These are phyloP conservation scores for Claviceps humidiphila DNA, from an alignment of 2,329 filamentous ascomycete species.

Conservation along the genomic window DNA sequence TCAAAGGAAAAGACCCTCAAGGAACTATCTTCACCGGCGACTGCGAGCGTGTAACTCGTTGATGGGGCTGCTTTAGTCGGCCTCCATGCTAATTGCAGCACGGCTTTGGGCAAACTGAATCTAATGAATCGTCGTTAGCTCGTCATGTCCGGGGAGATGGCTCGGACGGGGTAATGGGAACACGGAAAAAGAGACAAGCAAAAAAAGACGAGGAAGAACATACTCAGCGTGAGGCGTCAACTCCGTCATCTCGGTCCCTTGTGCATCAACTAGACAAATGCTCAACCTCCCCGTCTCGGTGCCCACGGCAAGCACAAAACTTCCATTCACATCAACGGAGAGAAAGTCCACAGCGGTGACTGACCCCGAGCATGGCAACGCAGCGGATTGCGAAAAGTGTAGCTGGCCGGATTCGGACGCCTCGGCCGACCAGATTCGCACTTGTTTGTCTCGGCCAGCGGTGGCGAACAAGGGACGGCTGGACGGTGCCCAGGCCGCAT, in stretches of 20 bases:
- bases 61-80: constrained; percentile 27
- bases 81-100: constrained; percentile 58
- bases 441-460: constrained; percentile 75
- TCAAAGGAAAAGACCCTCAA: constrained; percentile 41
- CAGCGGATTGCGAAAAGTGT: constrained; percentile 38
- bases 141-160: neutral
- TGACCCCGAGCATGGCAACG: constrained; percentile 41
- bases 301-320: constrained; percentile 38
- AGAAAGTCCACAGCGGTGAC: constrained; percentile 63
- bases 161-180: neutral
- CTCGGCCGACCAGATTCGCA: constrained; percentile 52
- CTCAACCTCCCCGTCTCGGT: constrained; percentile 40
- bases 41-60: constrained; percentile 28
- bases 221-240: constrained; percentile 25
- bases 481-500: constrained; percentile 66
- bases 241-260: constrained; percentile 25
- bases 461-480: constrained; percentile 57
- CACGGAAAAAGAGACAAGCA: neutral
- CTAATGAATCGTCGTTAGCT: constrained; percentile 12
- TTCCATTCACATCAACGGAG: constrained; percentile 16
- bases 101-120: constrained; percentile 42
- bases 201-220: constrained; percentile 9
- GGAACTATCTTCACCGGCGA: constrained; percentile 49
- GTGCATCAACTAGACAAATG: constrained; percentile 27
- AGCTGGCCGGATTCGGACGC: constrained; percentile 16